phyloP scores from a whole-genome alignment of 2,329 filamentous ascomycete species.

The Fusarium kyushuense region DNA sequence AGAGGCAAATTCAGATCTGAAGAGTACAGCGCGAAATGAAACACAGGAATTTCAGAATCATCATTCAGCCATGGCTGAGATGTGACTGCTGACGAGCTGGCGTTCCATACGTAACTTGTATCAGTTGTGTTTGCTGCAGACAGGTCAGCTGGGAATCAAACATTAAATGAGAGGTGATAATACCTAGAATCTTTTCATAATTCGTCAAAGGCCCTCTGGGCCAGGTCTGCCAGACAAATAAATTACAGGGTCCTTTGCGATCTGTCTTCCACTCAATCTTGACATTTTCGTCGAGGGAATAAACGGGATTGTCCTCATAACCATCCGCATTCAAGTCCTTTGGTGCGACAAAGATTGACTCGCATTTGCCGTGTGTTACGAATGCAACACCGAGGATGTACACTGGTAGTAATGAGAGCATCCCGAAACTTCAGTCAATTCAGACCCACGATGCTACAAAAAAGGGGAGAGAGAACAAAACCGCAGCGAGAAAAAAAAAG shows the following conservation, averaged over 20 bases:
- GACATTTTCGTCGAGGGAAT: neutral
- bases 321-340: rapidly evolving
- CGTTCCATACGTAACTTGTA: neutral
- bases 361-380: neutral
- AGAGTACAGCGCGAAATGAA: constrained; percentile 8
- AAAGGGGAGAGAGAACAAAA: neutral
- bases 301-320: neutral
- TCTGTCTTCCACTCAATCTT: constrained; percentile 10
- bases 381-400: neutral
- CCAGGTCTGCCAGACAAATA: constrained; percentile 3
- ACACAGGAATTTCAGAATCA: neutral
- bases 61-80: neutral
- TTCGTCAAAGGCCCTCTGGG: neutral
- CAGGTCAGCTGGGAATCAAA: too few relatives aligned
- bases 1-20: neutral
- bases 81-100: neutral
- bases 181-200: constrained; percentile 2
- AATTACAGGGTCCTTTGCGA: neutral
- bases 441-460: neutral
- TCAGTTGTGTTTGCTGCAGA: constrained; percentile 3
- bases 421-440: rapidly evolving
- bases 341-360: neutral
- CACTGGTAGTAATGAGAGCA: rapidly evolving
- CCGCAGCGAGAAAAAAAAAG: neutral
- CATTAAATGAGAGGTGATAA: rapidly evolving